Base-by-base conservation (phyloP, 1,284 basidiomycete species). In the Athelia sp. region DNA sequence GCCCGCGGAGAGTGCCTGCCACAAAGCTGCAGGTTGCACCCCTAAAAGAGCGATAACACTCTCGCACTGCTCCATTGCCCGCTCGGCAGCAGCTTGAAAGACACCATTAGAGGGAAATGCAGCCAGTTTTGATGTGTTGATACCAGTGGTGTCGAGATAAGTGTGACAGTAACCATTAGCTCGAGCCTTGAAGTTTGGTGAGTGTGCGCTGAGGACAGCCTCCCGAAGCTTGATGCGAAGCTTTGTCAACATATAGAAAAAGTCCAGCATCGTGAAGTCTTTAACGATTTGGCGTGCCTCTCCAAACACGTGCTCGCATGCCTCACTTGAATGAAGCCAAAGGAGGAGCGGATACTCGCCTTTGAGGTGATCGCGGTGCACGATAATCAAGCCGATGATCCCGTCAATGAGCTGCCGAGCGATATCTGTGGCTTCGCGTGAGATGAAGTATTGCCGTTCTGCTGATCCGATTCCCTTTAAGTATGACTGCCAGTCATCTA, bases 381-480 rank as follows among this genome's bases (percentile, higher is more conserved):
- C 58, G 45, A 62, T 31, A 9, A 73, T 42, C 0, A 72, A 56
- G 0, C 49, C 48, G 1, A 73, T 43, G 11, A 64, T 52, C 0
- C 69, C 68, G 13, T 68, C 52, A 4, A 68, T 55, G 8, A 71
- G 50, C 17, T 60, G 63, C 2, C 48, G 19, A 1, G 50, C 15
- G 48, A 73, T 72, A 36, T 66, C 62, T 3, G 50, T 22, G 0
- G 65, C 62, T 49, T 72, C 62, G 1, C 53, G 61, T 2, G 71
- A 72, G 26, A 72, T 50, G 50, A 59, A 69, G 43, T 71, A 54
- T 3, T 53, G 46, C 0, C 44, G 3, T 4, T 53, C 43, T 0
- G 58, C 19, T 48, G 69, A 70, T 1, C 50, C 54, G 1, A 56
- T 48, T 2, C 42, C 42, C 0, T 44, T 13, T 0, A 73, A 52